A percentile compares a stretch with the other conserved stretches of the same genome.
phyloP scores from a whole-genome alignment of 768 basidiomycete genomes.

The Nidula microcarpa region DNA sequence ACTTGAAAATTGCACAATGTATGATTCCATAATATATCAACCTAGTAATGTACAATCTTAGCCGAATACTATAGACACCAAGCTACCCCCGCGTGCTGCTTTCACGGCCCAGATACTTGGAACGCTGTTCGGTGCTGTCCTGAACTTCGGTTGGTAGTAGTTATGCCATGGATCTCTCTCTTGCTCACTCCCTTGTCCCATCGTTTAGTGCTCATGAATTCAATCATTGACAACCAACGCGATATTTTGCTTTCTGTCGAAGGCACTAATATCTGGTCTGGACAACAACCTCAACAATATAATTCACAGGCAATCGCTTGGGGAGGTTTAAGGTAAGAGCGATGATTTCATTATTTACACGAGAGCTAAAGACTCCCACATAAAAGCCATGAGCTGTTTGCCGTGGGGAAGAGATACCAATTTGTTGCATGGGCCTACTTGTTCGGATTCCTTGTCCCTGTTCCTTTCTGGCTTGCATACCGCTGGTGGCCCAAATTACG shows the following conservation, averaged over 20 bases:
- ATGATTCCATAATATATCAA: background rate
- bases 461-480: constrained; percentile 51
- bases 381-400: constrained; percentile 35
- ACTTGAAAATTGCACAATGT: constrained; percentile 48
- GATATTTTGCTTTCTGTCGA: constrained; percentile 50
- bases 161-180: background rate
- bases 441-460: constrained; percentile 45
- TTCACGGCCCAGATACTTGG: constrained; percentile 49
- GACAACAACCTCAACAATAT: constrained; percentile 46
- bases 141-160: constrained; percentile 36
- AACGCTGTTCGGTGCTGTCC: constrained; percentile 42
- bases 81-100: constrained; percentile 45
- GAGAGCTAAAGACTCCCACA: background rate
- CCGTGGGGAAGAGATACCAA: constrained; percentile 40
- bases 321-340: constrained; percentile 39
- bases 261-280: constrained; percentile 53
- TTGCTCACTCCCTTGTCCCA: constrained; percentile 1
- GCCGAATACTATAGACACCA: constrained; percentile 34
- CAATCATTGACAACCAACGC: constrained; percentile 48
- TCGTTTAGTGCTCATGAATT: constrained; percentile 51
- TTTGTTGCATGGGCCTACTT: constrained; percentile 47
- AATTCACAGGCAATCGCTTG: constrained; percentile 51
- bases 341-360: background rate
- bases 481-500: constrained; percentile 40
- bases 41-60: too few species aligned